phyloP scores from a whole-genome alignment of 805 yeast genomes.

The Suhomyces sp. region DNA sequence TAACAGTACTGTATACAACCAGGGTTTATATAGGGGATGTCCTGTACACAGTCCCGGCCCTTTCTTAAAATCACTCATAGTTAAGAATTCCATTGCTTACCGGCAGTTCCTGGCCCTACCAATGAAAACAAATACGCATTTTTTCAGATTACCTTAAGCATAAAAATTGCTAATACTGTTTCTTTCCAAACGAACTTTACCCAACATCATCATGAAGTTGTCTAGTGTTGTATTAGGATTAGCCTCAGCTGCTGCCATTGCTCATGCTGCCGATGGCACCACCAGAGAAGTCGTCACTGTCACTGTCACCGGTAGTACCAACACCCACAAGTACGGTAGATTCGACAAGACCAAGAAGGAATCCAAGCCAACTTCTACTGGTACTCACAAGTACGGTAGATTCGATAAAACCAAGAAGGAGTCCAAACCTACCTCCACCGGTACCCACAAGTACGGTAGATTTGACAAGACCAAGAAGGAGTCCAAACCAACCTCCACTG shows the following conservation, averaged over 20 bases:
- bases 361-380: conserved; percentile 26
- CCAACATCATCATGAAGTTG: no score
- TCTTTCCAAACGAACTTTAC: neutral
- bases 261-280: conserved; percentile 20
- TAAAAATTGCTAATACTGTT: no score
- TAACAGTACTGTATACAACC: conserved; percentile 1
- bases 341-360: conserved; percentile 47
- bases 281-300: conserved; percentile 16
- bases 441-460: conserved; percentile 56
- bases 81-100: no score
- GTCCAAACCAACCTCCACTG: conserved; percentile 22
- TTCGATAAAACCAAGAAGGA: conserved; percentile 49
- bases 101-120: conserved; percentile 4
- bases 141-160: no score
- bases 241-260: conserved; percentile 33
- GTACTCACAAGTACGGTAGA: conserved; percentile 56
- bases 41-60: no score
- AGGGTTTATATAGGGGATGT: no score
- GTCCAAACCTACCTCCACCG: conserved; percentile 26
- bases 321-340: conserved; percentile 56
- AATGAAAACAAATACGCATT: conserved; percentile 7
- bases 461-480: conserved; percentile 51
- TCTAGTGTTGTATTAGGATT: conserved; percentile 41
- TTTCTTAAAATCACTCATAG: no score
- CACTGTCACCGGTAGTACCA: conserved; percentile 30